A percentile compares a stretch with the other conserved stretches of the same genome.
Conservation (phyloP, 768 basidiomycete genomes). For the Chalciporus pseudorubinellus region DNA sequence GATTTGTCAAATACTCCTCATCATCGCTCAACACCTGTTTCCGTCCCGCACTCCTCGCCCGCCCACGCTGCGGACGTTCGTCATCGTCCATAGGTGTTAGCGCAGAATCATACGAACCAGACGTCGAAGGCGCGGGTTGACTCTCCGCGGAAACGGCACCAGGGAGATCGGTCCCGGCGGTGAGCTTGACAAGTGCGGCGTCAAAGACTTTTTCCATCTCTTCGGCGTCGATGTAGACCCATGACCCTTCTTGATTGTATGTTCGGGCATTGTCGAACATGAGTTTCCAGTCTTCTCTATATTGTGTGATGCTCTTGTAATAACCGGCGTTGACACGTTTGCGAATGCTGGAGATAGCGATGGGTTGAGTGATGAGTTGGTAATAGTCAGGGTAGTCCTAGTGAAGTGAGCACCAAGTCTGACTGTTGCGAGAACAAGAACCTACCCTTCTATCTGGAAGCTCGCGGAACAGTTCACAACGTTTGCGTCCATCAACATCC, state of each 20-base stretch:
- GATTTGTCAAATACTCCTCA: constrained; percentile 60
- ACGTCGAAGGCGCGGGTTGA: constrained; percentile 33
- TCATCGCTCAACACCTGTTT: constrained; percentile 74
- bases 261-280: constrained; percentile 94
- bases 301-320: constrained; percentile 74
- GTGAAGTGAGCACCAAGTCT: constrained; percentile 13
- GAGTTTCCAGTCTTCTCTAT: constrained; percentile 77
- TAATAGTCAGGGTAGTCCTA: constrained; percentile 94
- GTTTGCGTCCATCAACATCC: constrained; percentile 71
- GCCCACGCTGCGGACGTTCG: constrained; percentile 55
- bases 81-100: constrained; percentile 83
- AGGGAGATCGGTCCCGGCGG: constrained; percentile 69
- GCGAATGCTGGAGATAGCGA: constrained; percentile 82
- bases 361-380: constrained; percentile 81
- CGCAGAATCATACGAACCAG: constrained; percentile 59
- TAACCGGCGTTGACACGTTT: constrained; percentile 64
- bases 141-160: constrained; percentile 52
- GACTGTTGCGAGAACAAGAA: background rate
- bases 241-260: constrained; percentile 93
- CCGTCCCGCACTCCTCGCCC: constrained; percentile 58
- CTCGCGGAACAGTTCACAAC: constrained; percentile 85
- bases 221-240: constrained; percentile 92
- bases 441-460: constrained; percentile 73
- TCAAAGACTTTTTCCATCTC: constrained; percentile 92
- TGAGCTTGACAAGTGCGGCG: constrained; percentile 60